Conservation (phyloP, 2,329 filamentous ascomycete species). For the Mycosphaerella arachidis region DNA sequence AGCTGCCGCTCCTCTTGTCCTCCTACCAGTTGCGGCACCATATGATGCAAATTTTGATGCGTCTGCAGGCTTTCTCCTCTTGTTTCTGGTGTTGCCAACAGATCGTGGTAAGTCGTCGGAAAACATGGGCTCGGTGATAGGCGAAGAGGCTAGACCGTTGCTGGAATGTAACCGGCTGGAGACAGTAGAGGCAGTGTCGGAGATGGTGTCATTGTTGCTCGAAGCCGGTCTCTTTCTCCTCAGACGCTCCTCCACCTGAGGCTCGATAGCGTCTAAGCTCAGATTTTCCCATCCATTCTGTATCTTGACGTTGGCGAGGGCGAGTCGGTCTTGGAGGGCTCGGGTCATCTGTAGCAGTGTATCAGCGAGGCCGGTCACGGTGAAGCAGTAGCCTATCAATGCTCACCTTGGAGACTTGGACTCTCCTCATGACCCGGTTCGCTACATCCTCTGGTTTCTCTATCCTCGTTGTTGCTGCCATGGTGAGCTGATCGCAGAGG, state of each 20-base stretch:
- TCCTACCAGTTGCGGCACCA: constrained; percentile 29
- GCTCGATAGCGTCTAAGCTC: constrained; percentile 79
- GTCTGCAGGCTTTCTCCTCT: constrained; percentile 26
- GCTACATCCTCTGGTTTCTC: constrained; percentile 34
- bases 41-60: constrained; percentile 23
- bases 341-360: constrained; percentile 70
- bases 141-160: constrained; percentile 72
- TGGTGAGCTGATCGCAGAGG: constrained; percentile 13
- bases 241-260: constrained; percentile 73
- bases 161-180: constrained; percentile 71
- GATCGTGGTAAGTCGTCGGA: constrained; percentile 75
- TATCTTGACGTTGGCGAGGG: constrained; percentile 94
- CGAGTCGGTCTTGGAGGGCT: constrained; percentile 86
- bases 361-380: constrained; percentile 9
- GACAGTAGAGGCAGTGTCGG: constrained; percentile 79
- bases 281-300: constrained; percentile 93
- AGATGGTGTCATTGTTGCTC: constrained; percentile 65
- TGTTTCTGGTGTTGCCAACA: constrained; percentile 51
- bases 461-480: constrained; percentile 25
- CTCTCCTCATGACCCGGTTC: constrained; percentile 34
- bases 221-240: constrained; percentile 64
- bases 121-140: constrained; percentile 76
- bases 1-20: constrained; percentile 28
- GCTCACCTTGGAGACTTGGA: constrained; percentile 38
- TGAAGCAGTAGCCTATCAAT: neutral